These are phyloP conservation scores for Trametopsis cervina DNA, from an alignment of 768 basidiomycete genomes.

Conservation along the genomic window DNA sequence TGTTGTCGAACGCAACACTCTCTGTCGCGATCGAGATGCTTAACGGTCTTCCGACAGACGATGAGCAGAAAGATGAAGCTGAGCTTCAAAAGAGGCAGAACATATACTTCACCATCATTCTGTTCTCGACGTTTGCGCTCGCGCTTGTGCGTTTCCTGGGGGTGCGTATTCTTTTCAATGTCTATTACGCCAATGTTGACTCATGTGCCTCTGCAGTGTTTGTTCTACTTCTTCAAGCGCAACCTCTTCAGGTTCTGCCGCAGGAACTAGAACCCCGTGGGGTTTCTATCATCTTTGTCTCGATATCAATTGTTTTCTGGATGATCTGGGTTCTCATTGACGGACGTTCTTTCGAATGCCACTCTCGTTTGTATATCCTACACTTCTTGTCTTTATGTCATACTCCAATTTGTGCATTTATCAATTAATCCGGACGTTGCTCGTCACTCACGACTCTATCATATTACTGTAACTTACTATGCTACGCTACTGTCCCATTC, in stretches of 20 bases:
- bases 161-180: conserved; percentile 37
- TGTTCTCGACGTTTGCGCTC: conserved; percentile 74
- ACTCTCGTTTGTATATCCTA: conserved; percentile 1
- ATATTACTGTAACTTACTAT: no score
- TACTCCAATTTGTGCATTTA: no score
- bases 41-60: conserved; percentile 47
- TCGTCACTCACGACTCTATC: no score
- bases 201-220: conserved; percentile 41
- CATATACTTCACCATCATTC: conserved; percentile 68
- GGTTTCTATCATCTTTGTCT: neutral
- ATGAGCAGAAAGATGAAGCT: conserved; percentile 31
- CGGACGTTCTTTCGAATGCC: neutral
- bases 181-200: neutral
- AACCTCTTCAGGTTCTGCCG: conserved; percentile 81
- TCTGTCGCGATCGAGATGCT: conserved; percentile 73
- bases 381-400: no score
- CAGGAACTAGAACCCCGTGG: conserved; percentile 41
- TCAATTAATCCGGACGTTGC: no score
- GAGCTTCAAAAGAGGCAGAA: conserved; percentile 37
- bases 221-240: conserved; percentile 78
- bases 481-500: no score
- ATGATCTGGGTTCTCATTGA: neutral
- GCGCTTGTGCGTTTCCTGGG: conserved; percentile 69
- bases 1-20: conserved; percentile 63
- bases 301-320: conserved; percentile 1